phyloP scores from a whole-genome alignment of 2,329 filamentous ascomycete species.

The Fusarium fujikuroi region DNA sequence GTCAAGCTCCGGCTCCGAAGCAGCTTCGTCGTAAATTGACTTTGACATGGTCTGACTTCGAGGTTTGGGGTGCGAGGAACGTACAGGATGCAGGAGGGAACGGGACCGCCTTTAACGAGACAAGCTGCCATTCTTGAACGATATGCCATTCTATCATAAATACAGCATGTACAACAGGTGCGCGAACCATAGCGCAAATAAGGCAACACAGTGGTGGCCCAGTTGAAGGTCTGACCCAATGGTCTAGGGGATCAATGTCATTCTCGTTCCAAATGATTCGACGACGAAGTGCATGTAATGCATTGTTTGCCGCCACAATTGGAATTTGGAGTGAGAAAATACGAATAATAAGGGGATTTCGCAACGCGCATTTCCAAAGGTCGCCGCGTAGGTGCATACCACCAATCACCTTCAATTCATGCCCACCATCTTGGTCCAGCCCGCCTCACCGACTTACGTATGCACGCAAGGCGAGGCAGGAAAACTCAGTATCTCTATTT shows the following conservation, averaged over 20 bases:
- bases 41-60: not conserved
- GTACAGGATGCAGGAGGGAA: not conserved
- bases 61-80: not conserved
- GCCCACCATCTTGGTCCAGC: not conserved
- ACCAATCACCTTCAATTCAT: not conserved
- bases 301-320: not conserved
- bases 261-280: not conserved
- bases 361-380: not conserved
- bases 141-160: not conserved
- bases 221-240: not conserved
- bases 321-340: not conserved
- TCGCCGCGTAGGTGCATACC: not conserved
- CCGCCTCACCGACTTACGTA: not conserved
- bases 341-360: not conserved
- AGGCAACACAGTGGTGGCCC: no score
- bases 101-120: no score
- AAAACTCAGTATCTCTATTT: no score
- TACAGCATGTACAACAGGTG: no score
- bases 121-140: not conserved
- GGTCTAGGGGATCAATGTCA: not conserved
- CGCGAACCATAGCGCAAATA: no score
- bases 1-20: not conserved
- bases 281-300: not conserved
- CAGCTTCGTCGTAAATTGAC: no score
- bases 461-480: no score